phyloP scores from a whole-genome alignment of 139 green algal species.

The Nannochloris sp. region DNA sequence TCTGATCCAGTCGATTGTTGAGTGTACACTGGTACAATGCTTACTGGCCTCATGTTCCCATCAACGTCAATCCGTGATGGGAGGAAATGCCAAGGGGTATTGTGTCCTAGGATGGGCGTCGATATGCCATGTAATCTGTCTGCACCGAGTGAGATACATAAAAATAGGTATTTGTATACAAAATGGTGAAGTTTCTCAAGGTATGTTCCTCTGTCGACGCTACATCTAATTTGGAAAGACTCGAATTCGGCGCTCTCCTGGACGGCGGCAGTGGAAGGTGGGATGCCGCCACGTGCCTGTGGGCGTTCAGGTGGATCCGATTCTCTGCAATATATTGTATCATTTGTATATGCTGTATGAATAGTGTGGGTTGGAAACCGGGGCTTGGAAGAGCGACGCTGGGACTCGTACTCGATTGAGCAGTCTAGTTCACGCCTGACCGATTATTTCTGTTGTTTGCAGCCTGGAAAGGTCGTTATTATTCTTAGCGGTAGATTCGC shows the following conservation, averaged over 20 bases:
- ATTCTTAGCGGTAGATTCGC: slow-evolving; percentile 65
- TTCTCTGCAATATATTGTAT: too few relatives aligned
- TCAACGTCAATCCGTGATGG: too few relatives aligned
- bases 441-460: slow-evolving; percentile 8
- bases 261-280: background rate
- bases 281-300: too few relatives aligned
- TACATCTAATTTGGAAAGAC: background rate
- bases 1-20: too few relatives aligned
- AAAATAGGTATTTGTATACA: background rate
- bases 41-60: too few relatives aligned
- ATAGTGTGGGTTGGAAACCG: background rate
- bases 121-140: too few relatives aligned
- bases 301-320: too few relatives aligned
- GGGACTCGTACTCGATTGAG: background rate
- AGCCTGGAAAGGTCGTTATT: slow-evolving; percentile 79
- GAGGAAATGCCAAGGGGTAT: too few relatives aligned
- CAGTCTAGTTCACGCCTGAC: background rate
- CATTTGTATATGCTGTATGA: background rate
- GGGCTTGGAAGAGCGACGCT: background rate
- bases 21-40: too few relatives aligned
- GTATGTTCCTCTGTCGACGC: slow-evolving; percentile 13
- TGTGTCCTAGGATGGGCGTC: too few relatives aligned
- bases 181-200: slow-evolving; percentile 62
- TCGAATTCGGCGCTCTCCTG: background rate
- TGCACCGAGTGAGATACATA: too few relatives aligned